Conservation (phyloP, 2,329 filamentous ascomycete genomes). For the Trichoderma afroharzianum region DNA sequence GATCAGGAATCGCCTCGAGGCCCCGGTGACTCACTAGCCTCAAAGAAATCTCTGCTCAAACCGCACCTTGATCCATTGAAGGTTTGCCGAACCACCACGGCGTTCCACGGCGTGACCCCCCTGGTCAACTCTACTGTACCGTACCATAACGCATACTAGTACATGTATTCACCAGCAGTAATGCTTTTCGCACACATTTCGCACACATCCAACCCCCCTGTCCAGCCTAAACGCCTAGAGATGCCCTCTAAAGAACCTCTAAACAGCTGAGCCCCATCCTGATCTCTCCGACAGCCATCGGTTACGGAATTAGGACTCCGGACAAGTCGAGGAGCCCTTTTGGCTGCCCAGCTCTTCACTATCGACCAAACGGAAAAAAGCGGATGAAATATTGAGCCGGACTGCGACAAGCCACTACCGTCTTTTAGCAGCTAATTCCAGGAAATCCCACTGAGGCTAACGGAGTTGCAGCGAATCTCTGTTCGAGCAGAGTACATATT, state of each 20-base stretch:
- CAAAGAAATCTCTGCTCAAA: neutral
- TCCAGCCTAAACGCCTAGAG: neutral
- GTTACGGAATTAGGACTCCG: neutral
- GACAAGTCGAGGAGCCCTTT: neutral
- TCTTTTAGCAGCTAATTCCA: neutral
- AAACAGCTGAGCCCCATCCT: neutral
- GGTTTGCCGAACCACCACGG: neutral
- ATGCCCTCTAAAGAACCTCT: neutral
- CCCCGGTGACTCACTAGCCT: slow-evolving; percentile 10
- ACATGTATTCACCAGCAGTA: neutral
- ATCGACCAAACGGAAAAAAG: slow-evolving; percentile 1
- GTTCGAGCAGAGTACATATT: neutral
- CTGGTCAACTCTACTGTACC: neutral
- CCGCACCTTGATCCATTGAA: neutral
- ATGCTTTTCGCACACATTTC: neutral
- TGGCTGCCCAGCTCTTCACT: neutral
- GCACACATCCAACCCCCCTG: neutral
- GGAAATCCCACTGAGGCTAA: neutral
- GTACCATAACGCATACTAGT: neutral
- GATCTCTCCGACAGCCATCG: neutral
- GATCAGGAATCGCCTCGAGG: neutral
- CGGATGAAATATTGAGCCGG: slow-evolving; percentile 11
- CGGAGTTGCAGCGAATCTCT: neutral
- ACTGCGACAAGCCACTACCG: neutral
- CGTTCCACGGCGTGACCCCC: neutral